phyloP scores from a whole-genome alignment of 371 early-diverging fungal species.

The Circinella umbellata region DNA sequence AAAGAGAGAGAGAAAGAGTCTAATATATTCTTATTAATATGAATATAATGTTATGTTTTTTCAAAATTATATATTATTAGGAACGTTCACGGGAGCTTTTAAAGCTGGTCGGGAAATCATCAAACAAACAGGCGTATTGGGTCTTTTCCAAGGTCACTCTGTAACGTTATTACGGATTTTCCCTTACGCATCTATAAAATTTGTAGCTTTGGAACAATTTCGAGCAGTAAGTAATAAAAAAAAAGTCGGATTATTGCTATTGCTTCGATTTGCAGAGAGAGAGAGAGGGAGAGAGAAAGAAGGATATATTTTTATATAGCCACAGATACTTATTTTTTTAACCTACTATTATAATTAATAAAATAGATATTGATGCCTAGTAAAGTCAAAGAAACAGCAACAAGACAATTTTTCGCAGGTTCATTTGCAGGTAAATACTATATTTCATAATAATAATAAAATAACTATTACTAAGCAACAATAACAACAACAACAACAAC shows the following conservation, averaged over 20 bases:
- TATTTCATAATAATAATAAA: no score
- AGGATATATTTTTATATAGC: no score
- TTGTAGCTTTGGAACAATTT: conserved; percentile 92
- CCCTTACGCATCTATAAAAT: conserved; percentile 97
- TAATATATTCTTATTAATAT: no score
- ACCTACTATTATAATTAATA: no score
- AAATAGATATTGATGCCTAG: conserved; percentile 72
- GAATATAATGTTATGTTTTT: no score
- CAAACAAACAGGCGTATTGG: conserved; percentile 70
- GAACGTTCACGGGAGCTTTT: conserved; percentile 87
- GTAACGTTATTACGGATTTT: conserved; percentile 93
- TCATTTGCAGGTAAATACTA: conserved; percentile 71
- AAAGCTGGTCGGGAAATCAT: conserved; percentile 81
- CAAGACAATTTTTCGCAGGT: conserved; percentile 74
- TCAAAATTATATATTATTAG: conserved; percentile 35
- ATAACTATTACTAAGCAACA: no score
- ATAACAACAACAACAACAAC: no score
- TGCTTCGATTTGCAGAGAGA: neutral
- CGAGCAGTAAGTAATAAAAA: conserved; percentile 57
- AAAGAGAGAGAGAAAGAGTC: no score
- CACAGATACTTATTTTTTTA: no score
- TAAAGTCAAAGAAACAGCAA: conserved; percentile 61
- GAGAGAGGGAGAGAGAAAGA: no score
- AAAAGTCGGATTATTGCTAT: neutral
- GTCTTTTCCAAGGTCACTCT: conserved; percentile 95